These are phyloP conservation scores for Piper longum DNA, from an alignment of 164 flowering plant species.

Conservation along the genomic window DNA sequence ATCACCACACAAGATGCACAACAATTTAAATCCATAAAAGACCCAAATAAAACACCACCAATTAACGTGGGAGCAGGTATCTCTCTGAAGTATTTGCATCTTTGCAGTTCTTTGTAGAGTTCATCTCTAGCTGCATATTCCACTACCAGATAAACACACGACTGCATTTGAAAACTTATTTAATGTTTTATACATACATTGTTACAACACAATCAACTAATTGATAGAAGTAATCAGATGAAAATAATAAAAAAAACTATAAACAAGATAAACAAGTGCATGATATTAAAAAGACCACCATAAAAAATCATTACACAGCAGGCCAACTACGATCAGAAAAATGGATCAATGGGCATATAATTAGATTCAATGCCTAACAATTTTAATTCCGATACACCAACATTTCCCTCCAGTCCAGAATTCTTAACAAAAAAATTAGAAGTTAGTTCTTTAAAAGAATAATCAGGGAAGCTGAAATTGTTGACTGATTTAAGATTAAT, in stretches of 20 bases:
- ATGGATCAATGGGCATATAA: too few relatives aligned
- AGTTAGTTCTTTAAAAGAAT: too few relatives aligned
- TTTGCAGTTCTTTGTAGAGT: constrained; percentile 86
- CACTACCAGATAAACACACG: constrained; percentile 79
- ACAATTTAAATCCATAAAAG: not conserved
- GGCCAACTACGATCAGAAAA: too few relatives aligned
- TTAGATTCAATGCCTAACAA: too few relatives aligned
- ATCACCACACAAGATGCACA: not conserved
- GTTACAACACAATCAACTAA: not conserved
- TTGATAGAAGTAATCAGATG: not conserved
- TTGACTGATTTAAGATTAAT: too few relatives aligned
- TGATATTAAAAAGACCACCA: too few relatives aligned
- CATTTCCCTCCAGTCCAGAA: too few relatives aligned
- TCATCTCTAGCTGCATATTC: constrained; percentile 97
- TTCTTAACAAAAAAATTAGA: too few relatives aligned
- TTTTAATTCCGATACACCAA: too few relatives aligned
- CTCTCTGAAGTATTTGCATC: constrained; percentile 85
- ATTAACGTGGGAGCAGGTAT: constrained; percentile 94
- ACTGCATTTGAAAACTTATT: constrained; percentile 30
- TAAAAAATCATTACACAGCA: too few relatives aligned
- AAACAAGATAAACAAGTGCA: not conserved
- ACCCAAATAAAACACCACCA: not conserved
- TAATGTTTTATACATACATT: not conserved
- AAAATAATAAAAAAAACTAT: not conserved
- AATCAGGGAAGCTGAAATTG: too few relatives aligned